A percentile compares a stretch with the other conserved stretches of the same genome.
Conservation (phyloP, 306 rosid genomes). For the Vigna hirtella region DNA sequence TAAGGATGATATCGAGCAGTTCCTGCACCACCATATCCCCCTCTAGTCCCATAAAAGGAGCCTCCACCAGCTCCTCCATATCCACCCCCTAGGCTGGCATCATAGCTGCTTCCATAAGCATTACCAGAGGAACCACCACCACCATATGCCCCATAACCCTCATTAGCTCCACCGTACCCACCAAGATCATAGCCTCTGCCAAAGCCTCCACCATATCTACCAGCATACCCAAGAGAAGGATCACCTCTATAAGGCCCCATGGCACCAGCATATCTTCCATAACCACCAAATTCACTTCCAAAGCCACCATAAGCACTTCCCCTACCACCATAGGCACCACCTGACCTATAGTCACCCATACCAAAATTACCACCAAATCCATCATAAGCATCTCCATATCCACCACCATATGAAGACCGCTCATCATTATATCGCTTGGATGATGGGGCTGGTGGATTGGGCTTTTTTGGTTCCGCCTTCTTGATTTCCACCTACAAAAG, state of each 20-base stretch:
- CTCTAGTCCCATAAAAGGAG: slow-evolving; percentile 84
- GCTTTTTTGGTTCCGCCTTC: slow-evolving; percentile 96
- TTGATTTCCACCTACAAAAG: slow-evolving; percentile 89
- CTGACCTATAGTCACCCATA: slow-evolving; percentile 73
- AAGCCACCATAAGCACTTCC: slow-evolving; percentile 66
- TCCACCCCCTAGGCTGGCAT: slow-evolving; percentile 70
- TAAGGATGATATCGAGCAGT: slow-evolving; percentile 94
- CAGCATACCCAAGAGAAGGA: slow-evolving; percentile 75
- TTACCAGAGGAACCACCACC: slow-evolving; percentile 62
- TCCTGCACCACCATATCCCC: slow-evolving; percentile 71
- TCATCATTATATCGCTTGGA: slow-evolving; percentile 82
- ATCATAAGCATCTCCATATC: slow-evolving; percentile 82
- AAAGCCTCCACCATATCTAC: slow-evolving; percentile 86
- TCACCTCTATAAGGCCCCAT: slow-evolving; percentile 89
- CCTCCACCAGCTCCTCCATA: slow-evolving; percentile 78
- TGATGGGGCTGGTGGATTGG: slow-evolving; percentile 78
- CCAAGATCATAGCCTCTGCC: slow-evolving; percentile 87
- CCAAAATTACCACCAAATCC: slow-evolving; percentile 78
- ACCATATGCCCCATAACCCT: slow-evolving; percentile 73
- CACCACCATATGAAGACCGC: slow-evolving; percentile 74
- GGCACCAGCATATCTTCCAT: slow-evolving; percentile 79
- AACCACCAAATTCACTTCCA: slow-evolving; percentile 88
- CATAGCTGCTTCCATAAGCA: slow-evolving; percentile 74
- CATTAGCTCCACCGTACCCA: slow-evolving; percentile 83
- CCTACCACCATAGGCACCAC: slow-evolving; percentile 64